Conservation (phyloP, 306 rosid species). For the Sphenostylis stenocarpa region DNA sequence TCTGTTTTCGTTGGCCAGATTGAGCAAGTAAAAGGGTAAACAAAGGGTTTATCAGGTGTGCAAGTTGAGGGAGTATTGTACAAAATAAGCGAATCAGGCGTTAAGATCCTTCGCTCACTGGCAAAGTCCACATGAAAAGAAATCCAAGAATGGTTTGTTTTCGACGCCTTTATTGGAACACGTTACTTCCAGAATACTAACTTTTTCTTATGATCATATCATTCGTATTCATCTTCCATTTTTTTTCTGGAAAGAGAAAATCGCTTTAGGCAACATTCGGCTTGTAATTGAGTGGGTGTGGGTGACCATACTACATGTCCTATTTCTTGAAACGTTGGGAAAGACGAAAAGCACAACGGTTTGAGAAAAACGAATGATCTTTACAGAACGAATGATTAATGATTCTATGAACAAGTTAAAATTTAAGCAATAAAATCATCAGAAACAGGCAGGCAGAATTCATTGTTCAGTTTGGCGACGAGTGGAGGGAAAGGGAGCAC, state of each 20-base stretch:
- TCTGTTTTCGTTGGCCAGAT: background rate
- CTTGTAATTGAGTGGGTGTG: background rate
- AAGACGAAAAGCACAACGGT: background rate
- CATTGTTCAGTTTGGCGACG: conserved; percentile 23
- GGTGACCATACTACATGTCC: background rate
- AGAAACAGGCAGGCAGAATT: background rate
- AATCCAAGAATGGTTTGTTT: background rate
- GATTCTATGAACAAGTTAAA: conserved; percentile 14
- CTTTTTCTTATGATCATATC: no score
- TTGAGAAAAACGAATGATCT: conserved; percentile 1
- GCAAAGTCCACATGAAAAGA: background rate
- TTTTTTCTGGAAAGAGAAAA: background rate
- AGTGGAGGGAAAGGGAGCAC: conserved; percentile 35
- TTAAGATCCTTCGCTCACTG: background rate
- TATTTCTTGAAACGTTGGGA: background rate
- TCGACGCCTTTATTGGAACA: background rate
- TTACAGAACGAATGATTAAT: conserved; percentile 25
- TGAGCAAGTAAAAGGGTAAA: background rate
- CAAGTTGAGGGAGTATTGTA: no score
- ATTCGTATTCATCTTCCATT: background rate
- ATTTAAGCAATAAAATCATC: background rate
- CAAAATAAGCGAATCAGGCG: background rate
- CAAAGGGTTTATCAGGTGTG: background rate
- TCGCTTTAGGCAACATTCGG: background rate
- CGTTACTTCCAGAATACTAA: background rate